Evolutionary conservation across 495 filamentous ascomycete genomes (phyloP), one percentile per base, ranked within the genome.

Genomic region (Penicillium canescens): DNA sequence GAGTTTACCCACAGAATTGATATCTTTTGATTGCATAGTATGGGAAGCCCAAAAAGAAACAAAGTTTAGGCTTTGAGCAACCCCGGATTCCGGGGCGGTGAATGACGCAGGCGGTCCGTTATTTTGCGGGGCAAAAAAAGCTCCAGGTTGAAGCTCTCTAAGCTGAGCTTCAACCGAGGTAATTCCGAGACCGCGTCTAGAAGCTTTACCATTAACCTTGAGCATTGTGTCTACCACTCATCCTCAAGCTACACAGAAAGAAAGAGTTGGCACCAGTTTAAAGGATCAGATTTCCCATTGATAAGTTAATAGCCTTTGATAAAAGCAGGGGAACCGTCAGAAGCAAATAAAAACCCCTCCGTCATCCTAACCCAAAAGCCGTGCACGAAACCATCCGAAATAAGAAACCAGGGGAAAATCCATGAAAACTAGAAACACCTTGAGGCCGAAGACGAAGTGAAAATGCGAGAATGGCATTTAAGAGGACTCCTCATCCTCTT

Each of bases 401-500:
- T 34, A 51, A 42, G 63, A 54, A 67, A 71, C 55, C 62, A 56
- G 53, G 55, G 57, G 50, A 63, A 62, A 55, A 58, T 66, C 63
- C 63, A 72, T 67, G 59, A 63, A 46, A 63, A 65, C 63, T 55
- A 67, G 55, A 66, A 71, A 74, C 71, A 68, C 71, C 71, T 50
- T 62, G 48, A 48, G 60, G 62, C 58, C 65, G 61, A 61, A 63
- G 63, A 57, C 56, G 56, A 54, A 59, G 48, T 45, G 34, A 57
- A 43, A 35, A 40, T 37, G 52, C 43, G 54, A 50, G 28, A 45
- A 38, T 34, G 54, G 54, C 50, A 52, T 57, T 70, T 80, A 80
- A 50, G 69, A 67, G 14, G 80, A 80, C 55, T 83, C 80, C 47
- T 82, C 80, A 52, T 82, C 79, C 20, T 81, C 78, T 33, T 78